Base-by-base conservation (phyloP, 495 filamentous ascomycete species). In the Recurvomyces mirabilis region DNA sequence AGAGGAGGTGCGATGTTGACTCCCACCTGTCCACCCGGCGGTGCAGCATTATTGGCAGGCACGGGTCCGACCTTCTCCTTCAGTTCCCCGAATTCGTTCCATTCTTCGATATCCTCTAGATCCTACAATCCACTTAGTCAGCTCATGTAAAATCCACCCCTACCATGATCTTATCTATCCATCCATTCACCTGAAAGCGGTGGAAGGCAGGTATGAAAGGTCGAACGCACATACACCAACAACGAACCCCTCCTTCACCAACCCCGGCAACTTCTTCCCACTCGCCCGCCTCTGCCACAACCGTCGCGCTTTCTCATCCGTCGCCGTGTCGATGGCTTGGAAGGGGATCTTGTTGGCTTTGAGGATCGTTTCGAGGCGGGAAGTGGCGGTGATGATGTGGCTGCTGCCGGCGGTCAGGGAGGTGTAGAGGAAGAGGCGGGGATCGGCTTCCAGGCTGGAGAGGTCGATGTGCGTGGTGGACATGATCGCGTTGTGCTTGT, bases 81-180 rank as follows among this genome's bases (percentile, higher is more conserved):
- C 43, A 98, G 72, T 67, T 96, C 91, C 57, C 84, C 89, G 58
- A 89, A 94, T 56, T 98, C 91, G 65, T 98, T 98, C 93, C 93
- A 96, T 59, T 96, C 91, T 67, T 98, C 91, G 43, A 94, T 74
- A 58, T 95, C 75, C 45, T 93, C 85, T 19, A 94, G 69, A 59
- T 96, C 91, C 87, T 94, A 50, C 20, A 46, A 12, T n/a, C n/a
- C 32, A n/a, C n/a, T n/a, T n/a, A n/a, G n/a, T n/a, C n/a, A n/a
- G 28, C 46, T 22, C 28, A 37, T 32, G 10, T 6, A 14, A 3
- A 4, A 5, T 21, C 5, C n/a, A 7, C 26, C 37, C 9, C 13
- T 40, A 9, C 37, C 6, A n/a, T n/a, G n/a, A n/a, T n/a, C n/a
- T n/a, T n/a, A n/a, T n/a, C n/a, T n/a, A n/a, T n/a, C n/a, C n/a